Evolutionary conservation across 2,329 filamentous ascomycete genomes (phyloP).

Genomic region (Chlorencoelia australis): DNA sequence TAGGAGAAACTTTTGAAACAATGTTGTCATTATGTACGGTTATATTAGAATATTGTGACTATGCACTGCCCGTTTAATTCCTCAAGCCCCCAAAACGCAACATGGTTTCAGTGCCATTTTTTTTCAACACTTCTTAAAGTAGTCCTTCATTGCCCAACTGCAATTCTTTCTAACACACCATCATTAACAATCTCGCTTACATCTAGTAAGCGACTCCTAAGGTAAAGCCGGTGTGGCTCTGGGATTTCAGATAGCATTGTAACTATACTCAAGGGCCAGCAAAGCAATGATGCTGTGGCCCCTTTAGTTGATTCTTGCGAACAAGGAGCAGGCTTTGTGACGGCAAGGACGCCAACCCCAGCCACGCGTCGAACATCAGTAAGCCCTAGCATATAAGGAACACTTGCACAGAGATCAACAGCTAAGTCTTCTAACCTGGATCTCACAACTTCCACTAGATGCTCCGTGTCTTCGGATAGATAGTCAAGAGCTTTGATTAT

Average conservation of each 20-base stretch:
- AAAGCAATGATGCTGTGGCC: constrained; percentile 5
- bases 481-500: constrained; percentile 1
- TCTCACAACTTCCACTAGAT: background rate
- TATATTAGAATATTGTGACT: too few relatives aligned
- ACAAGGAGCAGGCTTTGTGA: background rate
- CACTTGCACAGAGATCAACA: constrained; percentile 10
- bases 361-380: background rate
- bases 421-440: constrained; percentile 2
- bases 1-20: too few relatives aligned
- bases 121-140: too few relatives aligned
- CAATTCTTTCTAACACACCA: constrained; percentile 9
- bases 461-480: background rate
- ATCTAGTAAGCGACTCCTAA: constrained; percentile 7
- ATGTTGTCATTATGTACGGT: too few relatives aligned
- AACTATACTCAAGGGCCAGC: constrained; percentile 9
- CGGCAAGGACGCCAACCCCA: background rate
- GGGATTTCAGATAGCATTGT: constrained; percentile 5
- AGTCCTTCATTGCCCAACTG: too few relatives aligned
- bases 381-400: constrained; percentile 5
- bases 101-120: too few relatives aligned
- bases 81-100: too few relatives aligned
- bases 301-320: constrained; percentile 2
- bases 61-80: too few relatives aligned
- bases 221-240: constrained; percentile 1
- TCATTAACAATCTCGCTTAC: constrained; percentile 10